Conservation (phyloP, 2,329 filamentous ascomycete genomes). For the Xylaria sp. region DNA sequence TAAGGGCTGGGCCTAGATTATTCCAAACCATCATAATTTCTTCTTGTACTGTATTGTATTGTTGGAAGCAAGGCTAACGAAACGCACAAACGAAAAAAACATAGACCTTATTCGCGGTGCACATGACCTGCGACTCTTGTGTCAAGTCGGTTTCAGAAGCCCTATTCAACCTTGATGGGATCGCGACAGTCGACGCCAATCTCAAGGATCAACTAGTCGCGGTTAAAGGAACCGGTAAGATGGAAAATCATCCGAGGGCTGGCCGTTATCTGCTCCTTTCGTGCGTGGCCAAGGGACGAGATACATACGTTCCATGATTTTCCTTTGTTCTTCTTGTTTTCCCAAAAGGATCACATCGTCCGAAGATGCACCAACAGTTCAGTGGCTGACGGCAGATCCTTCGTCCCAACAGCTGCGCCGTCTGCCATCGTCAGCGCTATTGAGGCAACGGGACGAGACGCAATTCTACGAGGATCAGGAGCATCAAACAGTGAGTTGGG, state of each 20-base stretch:
- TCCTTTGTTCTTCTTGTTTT: neutral
- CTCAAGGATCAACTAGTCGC: conserved; percentile 84
- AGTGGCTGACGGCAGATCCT: conserved; percentile 32
- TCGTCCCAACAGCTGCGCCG: conserved; percentile 70
- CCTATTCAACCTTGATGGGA: conserved; percentile 79
- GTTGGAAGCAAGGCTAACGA: conserved; percentile 41
- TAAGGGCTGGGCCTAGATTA: neutral
- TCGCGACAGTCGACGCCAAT: conserved; percentile 84
- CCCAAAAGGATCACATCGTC: conserved; percentile 26
- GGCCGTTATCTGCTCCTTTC: neutral
- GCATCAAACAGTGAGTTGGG: conserved; percentile 77
- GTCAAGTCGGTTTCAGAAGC: conserved; percentile 86
- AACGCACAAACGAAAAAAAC: conserved; percentile 42
- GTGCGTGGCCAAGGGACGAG: neutral
- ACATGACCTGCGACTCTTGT: conserved; percentile 89
- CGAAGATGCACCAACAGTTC: conserved; percentile 37
- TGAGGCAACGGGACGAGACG: conserved; percentile 89
- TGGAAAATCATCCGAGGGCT: neutral
- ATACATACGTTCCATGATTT: neutral
- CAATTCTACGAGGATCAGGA: conserved; percentile 90
- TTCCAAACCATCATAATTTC: neutral
- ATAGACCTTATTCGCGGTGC: conserved; percentile 93
- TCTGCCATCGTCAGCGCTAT: conserved; percentile 91
- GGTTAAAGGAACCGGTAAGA: conserved; percentile 81
- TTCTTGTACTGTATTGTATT: neutral